Conservation (phyloP, 2,329 filamentous ascomycete genomes). For the Xylaria polymorpha region DNA sequence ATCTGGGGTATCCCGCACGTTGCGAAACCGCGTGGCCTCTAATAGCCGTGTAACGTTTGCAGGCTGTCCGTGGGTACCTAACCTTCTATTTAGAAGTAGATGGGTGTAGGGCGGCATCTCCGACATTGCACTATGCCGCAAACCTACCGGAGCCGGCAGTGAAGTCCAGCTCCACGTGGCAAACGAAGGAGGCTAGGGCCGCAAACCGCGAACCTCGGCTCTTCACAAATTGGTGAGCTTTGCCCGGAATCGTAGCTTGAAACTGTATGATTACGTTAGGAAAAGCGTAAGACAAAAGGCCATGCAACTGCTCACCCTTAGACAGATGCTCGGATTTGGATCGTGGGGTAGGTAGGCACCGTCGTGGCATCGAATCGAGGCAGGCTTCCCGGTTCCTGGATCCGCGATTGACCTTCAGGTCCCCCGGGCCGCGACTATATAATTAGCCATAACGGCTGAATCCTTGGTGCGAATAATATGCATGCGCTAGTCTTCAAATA, state of each 20-base stretch:
- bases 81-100: background rate
- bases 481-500: too few species aligned
- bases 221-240: background rate
- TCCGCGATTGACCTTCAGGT: background rate
- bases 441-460: conserved; percentile 5
- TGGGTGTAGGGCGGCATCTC: background rate
- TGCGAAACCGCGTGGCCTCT: background rate
- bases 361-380: too few species aligned
- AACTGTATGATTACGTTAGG: background rate
- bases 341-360: background rate
- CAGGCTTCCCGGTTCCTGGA: conserved; percentile 7
- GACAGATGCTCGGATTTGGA: background rate
- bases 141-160: background rate
- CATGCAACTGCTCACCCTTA: background rate
- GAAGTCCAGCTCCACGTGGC: background rate
- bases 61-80: too few species aligned
- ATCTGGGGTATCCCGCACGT: background rate
- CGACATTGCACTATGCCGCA: background rate
- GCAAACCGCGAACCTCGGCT: conserved; percentile 3
- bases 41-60: background rate
- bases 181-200: conserved; percentile 1
- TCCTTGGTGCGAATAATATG: conserved; percentile 1
- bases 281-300: background rate
- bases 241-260: background rate
- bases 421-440: background rate